Evolutionary conservation across 2,329 filamentous ascomycete species (phyloP), one percentile per base, ranked within the genome.

Genomic region (Alternaria novae-zelandiae): DNA sequence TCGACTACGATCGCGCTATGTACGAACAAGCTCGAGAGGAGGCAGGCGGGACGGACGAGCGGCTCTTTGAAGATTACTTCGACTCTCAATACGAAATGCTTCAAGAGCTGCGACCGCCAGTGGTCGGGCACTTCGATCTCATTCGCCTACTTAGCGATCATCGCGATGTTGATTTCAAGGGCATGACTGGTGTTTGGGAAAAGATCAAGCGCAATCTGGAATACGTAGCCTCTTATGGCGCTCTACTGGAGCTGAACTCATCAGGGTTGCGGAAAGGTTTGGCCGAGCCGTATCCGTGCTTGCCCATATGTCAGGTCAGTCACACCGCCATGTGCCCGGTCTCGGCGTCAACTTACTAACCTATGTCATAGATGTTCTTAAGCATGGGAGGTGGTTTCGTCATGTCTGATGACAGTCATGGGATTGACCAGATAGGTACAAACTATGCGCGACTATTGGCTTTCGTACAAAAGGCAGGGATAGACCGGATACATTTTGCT

Each of bases 51-150:
- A 86, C 85, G 0, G 89, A 93, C 78, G 80, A 79, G 64, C 70
- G 65, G n/a, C 83, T 97, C 21, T 95, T 90, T 74, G 89, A 89
- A 75, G 88, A 89, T 67, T 99, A 97, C 82, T 98, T 97, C 78
- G 94, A 98, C 79, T 84, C 90, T 70, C 96, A 98, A 82, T 86
- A 87, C 64, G 88, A 89, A 20, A 97, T 99, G 94, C 84, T 99
- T 50, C 80, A 81, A 57, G 84, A 86, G 8, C 80, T 97, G 67
- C 83, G 83, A 70, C 96, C 96, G 30, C 87, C 88, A 8, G 86
- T 99, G 12, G 90, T 99, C 5, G 96, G 94, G 0, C 96, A 99
- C 81, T 97, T 99, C 78, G 96, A 99, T 81, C 87, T 99, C 20
- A 91, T 98, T 58, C 86, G 95, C 12, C 82, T 99, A 67, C 85